Conservation (phyloP, 192 early-diverging fungal species). For the Pilaira anomala region DNA sequence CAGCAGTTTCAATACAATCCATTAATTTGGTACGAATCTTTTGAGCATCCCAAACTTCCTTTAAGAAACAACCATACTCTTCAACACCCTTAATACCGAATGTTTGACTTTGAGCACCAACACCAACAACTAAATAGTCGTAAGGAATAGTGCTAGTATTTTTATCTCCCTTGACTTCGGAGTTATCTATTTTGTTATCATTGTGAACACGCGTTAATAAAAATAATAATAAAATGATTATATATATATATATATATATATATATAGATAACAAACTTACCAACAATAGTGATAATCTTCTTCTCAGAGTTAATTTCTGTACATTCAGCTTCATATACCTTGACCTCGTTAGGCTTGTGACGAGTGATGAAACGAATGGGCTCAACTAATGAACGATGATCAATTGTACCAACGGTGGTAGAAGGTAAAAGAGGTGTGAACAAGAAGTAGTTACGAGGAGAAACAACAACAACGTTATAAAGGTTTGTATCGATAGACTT, state of each 20-base stretch:
- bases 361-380: constrained; percentile 84
- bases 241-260: background rate
- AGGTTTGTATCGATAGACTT: constrained; percentile 37
- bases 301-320: constrained; percentile 80
- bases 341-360: constrained; percentile 80
- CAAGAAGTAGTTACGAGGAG: constrained; percentile 89
- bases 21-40: constrained; percentile 74
- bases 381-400: constrained; percentile 82
- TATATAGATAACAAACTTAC: constrained; percentile 34
- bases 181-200: constrained; percentile 49
- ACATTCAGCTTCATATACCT: constrained; percentile 88
- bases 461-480: constrained; percentile 54
- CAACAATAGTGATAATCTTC: constrained; percentile 77
- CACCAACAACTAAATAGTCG: constrained; percentile 77
- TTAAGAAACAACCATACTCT: constrained; percentile 75
- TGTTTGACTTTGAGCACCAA: constrained; percentile 76
- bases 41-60: constrained; percentile 74
- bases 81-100: constrained; percentile 77
- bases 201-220: constrained; percentile 1
- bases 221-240: background rate
- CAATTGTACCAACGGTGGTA: constrained; percentile 86
- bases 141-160: constrained; percentile 58
- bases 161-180: constrained; percentile 63
- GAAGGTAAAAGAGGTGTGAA: constrained; percentile 70
- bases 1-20: constrained; percentile 69